phyloP scores from a whole-genome alignment of 1,284 basidiomycete species.

The Moesziomyces sp. region DNA sequence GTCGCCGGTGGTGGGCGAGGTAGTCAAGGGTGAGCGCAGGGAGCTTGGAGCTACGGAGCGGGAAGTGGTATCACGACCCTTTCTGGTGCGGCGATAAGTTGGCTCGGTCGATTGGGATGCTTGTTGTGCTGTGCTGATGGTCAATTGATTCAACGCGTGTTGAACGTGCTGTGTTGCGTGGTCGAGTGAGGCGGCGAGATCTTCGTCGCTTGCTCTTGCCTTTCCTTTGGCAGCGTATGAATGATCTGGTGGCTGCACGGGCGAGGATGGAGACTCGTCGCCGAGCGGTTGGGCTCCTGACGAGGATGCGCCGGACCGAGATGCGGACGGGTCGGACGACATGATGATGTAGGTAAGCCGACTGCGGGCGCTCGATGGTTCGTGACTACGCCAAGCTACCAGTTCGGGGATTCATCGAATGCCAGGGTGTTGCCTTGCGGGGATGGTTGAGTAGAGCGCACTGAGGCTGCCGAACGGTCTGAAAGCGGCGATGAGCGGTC shows the following conservation, averaged over 20 bases:
- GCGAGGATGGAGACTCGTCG: neutral
- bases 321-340: slow-evolving; percentile 17
- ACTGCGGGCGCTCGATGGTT: neutral
- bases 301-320: slow-evolving; percentile 5
- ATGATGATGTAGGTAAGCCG: slow-evolving; percentile 6
- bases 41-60: slow-evolving; percentile 28
- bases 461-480: neutral
- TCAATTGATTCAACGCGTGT: slow-evolving; percentile 3
- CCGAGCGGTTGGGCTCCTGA: slow-evolving; percentile 1
- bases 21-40: slow-evolving; percentile 14
- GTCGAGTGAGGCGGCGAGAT: neutral
- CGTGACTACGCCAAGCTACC: neutral
- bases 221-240: slow-evolving; percentile 31
- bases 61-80: slow-evolving; percentile 12
- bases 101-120: neutral
- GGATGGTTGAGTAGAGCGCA: no score
- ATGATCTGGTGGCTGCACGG: neutral
- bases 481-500: neutral
- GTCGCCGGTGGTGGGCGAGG: slow-evolving; percentile 24
- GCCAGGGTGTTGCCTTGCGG: neutral
- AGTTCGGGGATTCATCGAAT: neutral
- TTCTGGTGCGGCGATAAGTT: slow-evolving; percentile 11
- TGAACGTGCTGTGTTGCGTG: slow-evolving; percentile 1
- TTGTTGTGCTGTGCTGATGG: neutral
- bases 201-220: slow-evolving; percentile 19